phyloP scores from a whole-genome alignment of 768 basidiomycete genomes.

The Butyriboletus loyo region DNA sequence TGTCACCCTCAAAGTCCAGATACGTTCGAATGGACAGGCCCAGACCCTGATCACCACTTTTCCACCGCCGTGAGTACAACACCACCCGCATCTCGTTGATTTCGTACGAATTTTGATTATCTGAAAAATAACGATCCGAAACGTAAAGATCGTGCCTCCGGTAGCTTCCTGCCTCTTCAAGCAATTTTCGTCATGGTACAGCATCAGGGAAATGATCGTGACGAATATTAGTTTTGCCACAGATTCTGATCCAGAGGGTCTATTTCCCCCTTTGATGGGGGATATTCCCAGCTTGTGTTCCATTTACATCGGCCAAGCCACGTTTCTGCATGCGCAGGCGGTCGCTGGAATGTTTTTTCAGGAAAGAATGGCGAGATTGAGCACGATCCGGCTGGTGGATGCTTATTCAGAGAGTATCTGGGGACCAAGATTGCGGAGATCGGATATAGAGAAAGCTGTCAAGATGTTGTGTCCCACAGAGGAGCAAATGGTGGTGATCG shows the following conservation, averaged over 20 bases:
- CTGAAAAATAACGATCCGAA: neutral
- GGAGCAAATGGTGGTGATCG: constrained; percentile 19
- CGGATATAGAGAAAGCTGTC: constrained; percentile 43
- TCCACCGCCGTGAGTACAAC: constrained; percentile 50
- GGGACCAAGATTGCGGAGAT: constrained; percentile 50
- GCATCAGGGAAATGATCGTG: constrained; percentile 44
- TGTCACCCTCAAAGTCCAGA: constrained; percentile 37
- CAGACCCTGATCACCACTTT: constrained; percentile 60
- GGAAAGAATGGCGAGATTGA: constrained; percentile 24
- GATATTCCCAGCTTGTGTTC: constrained; percentile 37
- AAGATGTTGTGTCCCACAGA: constrained; percentile 5
- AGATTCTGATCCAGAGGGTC: constrained; percentile 8
- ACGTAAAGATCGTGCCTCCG: constrained; percentile 23
- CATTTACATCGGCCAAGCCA: constrained; percentile 51
- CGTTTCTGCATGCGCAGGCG: constrained; percentile 40
- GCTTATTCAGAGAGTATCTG: constrained; percentile 56
- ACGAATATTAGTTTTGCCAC: constrained; percentile 45
- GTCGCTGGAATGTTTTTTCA: constrained; percentile 38
- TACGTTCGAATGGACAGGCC: constrained; percentile 55
- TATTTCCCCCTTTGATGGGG: constrained; percentile 32
- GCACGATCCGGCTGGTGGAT: constrained; percentile 46
- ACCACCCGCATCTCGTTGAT: neutral
- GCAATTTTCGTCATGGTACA: constrained; percentile 37
- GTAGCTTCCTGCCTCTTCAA: constrained; percentile 25
- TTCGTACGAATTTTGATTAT: neutral